Conservation (phyloP, 225 moss, liverwort and hornwort species). For the Sphagnum contortum region DNA sequence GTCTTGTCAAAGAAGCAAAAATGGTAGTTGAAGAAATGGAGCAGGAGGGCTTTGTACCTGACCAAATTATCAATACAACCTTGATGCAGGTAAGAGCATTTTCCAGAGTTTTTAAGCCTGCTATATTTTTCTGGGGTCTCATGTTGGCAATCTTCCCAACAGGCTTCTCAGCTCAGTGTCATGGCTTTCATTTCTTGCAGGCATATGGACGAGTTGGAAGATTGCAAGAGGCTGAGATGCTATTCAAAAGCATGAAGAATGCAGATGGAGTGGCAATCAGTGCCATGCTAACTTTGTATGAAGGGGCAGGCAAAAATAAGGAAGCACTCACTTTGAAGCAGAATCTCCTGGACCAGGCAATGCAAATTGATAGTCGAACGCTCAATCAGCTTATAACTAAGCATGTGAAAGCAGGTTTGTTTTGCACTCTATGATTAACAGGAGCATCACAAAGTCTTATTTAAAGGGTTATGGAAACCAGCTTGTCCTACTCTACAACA, state of each 20-base stretch:
- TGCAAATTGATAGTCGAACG: slow-evolving; percentile 22
- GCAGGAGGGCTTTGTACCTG: slow-evolving; percentile 45
- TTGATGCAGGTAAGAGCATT: slow-evolving; percentile 43
- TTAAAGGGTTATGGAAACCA: no score
- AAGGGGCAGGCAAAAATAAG: slow-evolving; percentile 23
- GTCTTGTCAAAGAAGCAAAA: slow-evolving; percentile 48
- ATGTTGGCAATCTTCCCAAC: neutral
- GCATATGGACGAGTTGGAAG: slow-evolving; percentile 61
- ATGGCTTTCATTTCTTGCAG: slow-evolving; percentile 7
- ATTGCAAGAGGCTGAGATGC: slow-evolving; percentile 51
- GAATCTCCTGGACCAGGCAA: slow-evolving; percentile 20
- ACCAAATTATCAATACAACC: slow-evolving; percentile 68
- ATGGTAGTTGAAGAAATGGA: slow-evolving; percentile 54
- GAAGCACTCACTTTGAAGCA: slow-evolving; percentile 22
- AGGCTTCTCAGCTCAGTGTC: no score
- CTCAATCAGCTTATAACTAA: slow-evolving; percentile 57
- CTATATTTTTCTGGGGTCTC: no score
- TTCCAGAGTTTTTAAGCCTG: neutral
- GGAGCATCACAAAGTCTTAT: no score
- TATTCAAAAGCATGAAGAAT: slow-evolving; percentile 54
- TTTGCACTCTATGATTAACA: neutral
- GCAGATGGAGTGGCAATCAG: slow-evolving; percentile 54
- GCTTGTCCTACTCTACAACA: no score
- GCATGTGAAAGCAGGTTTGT: slow-evolving; percentile 73
- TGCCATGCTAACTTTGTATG: slow-evolving; percentile 51